A percentile compares a stretch with the other conserved stretches of the same genome.
Conservation (phyloP, 78 protist species). For the Speleostelium caveatum region DNA sequence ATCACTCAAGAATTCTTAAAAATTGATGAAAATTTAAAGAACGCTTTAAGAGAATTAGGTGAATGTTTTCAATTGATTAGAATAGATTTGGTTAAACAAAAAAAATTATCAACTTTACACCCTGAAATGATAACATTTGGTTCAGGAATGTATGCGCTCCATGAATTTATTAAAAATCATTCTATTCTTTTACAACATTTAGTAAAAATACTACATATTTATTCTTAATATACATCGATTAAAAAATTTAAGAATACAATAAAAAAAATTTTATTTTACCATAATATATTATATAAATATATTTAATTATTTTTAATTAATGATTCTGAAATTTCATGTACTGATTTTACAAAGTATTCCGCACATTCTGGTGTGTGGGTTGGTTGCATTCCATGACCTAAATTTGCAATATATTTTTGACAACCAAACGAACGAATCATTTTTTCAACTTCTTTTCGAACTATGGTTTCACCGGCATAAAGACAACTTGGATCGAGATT, state of each 20-base stretch:
- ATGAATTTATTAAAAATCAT: slow-evolving; percentile 13
- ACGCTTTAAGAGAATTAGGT: not conserved
- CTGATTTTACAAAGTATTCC: slow-evolving; percentile 75
- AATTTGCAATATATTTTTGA: slow-evolving; percentile 78
- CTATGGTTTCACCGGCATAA: slow-evolving; percentile 60
- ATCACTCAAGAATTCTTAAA: not conserved
- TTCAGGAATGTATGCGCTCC: slow-evolving; percentile 40
- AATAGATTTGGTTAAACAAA: slow-evolving; percentile 20
- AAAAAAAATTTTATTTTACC: too few species aligned
- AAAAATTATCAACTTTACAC: slow-evolving; percentile 16
- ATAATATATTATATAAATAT: not conserved
- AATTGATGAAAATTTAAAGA: not conserved
- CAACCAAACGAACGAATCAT: slow-evolving; percentile 82
- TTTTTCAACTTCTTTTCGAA: slow-evolving; percentile 29
- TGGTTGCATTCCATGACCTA: slow-evolving; percentile 94
- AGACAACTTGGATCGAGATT: slow-evolving; percentile 92
- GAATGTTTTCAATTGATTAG: slow-evolving; percentile 16
- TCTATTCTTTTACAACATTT: slow-evolving; percentile 10
- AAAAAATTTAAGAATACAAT: too few species aligned
- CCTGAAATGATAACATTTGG: slow-evolving; percentile 77
- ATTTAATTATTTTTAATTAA: slow-evolving; percentile 23
- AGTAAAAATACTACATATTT: too few species aligned
- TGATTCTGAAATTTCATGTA: slow-evolving; percentile 71
- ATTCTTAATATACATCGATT: too few species aligned
- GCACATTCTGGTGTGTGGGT: slow-evolving; percentile 63